Percentiles rank a stretch among this genome's conserved stretches.
Evolutionary conservation across 2,329 filamentous ascomycete species (phyloP).

Genomic region (Cadophora luteo-olivacea): DNA sequence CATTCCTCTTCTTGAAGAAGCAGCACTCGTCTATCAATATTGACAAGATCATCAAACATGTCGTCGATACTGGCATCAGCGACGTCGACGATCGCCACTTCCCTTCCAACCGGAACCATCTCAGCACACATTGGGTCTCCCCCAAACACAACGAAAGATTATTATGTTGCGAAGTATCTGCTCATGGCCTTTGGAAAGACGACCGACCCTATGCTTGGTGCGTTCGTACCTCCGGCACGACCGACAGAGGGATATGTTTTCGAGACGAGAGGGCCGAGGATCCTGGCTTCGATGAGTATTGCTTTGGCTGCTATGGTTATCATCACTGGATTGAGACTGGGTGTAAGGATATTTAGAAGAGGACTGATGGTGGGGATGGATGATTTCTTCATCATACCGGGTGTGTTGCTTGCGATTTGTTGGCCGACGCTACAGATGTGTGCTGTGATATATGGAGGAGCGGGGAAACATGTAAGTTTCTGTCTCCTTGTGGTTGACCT

Average conservation of each 20-base stretch:
- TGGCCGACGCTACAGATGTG: slow-evolving; percentile 42
- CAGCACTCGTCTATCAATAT: neutral
- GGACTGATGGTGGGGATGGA: slow-evolving; percentile 45
- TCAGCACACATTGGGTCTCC: slow-evolving; percentile 40
- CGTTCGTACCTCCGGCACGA: slow-evolving; percentile 33
- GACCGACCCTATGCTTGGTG: slow-evolving; percentile 34
- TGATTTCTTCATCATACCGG: slow-evolving; percentile 46
- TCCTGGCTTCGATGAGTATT: slow-evolving; percentile 43
- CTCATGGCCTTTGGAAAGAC: slow-evolving; percentile 34
- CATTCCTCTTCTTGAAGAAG: neutral
- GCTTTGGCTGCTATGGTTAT: slow-evolving; percentile 42
- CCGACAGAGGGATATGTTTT: slow-evolving; percentile 35
- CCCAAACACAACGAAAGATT: slow-evolving; percentile 41
- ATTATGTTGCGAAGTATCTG: slow-evolving; percentile 42
- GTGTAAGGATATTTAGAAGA: slow-evolving; percentile 38
- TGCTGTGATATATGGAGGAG: slow-evolving; percentile 39
- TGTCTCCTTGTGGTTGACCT: neutral
- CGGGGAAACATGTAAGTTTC: slow-evolving; percentile 35
- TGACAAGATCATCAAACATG: neutral
- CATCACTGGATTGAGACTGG: slow-evolving; percentile 42
- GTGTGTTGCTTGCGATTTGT: slow-evolving; percentile 40
- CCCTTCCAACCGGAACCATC: slow-evolving; percentile 31
- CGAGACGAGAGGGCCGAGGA: slow-evolving; percentile 38
- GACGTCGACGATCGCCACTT: slow-evolving; percentile 14
- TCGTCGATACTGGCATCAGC: slow-evolving; percentile 10